These are phyloP conservation scores for Fragaria ananassa DNA, from an alignment of 306 rosid genomes.

Conservation along the genomic window DNA sequence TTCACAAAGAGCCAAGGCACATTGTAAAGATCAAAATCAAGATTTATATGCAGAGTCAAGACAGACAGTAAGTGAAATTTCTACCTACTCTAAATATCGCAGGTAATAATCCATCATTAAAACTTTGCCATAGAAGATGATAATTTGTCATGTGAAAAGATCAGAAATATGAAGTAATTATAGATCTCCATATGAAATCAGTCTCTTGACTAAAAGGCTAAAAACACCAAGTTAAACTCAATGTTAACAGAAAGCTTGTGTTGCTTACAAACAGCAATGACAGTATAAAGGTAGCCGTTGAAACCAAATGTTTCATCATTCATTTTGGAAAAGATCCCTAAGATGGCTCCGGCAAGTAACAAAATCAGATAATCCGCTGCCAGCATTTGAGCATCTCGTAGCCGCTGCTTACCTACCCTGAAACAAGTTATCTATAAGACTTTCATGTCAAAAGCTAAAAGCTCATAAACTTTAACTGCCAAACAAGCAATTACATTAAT, in stretches of 20 bases:
- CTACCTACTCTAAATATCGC: background rate
- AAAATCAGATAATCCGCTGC: conserved; percentile 66
- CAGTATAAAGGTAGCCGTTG: conserved; percentile 67
- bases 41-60: background rate
- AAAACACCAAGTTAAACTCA: background rate
- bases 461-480: background rate
- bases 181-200: background rate
- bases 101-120: background rate
- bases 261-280: conserved; percentile 80
- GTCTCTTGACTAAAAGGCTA: background rate
- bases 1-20: conserved; percentile 11
- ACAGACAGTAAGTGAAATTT: background rate
- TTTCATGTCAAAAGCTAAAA: conserved; percentile 7
- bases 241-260: background rate
- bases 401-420: conserved; percentile 71
- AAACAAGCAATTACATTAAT: conserved; percentile 6
- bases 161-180: background rate
- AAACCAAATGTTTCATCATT: conserved; percentile 66
- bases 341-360: conserved; percentile 75
- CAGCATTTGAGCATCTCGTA: conserved; percentile 62
- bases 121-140: background rate
- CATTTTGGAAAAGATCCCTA: conserved; percentile 72
- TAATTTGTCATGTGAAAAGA: background rate
- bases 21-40: background rate
- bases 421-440: conserved; percentile 28